Conservation (phyloP, 345 rosid species). For the Kernera saxatilis region DNA sequence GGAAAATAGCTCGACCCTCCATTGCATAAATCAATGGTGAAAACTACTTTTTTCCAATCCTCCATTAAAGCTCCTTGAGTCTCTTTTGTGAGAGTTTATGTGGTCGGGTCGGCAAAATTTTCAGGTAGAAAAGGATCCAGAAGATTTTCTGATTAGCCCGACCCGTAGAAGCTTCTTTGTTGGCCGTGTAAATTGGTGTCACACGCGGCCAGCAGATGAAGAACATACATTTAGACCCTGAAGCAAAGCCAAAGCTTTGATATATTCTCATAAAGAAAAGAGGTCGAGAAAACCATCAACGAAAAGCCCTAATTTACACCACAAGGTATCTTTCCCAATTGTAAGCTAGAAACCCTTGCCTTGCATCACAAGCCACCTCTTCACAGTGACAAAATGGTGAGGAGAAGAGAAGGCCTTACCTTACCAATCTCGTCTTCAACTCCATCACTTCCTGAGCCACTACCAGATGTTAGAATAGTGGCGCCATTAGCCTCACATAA, state of each 20-base stretch:
- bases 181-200: constrained; percentile 39
- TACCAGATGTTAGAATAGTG: constrained; percentile 28
- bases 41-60: constrained; percentile 8
- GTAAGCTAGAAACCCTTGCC: not conserved
- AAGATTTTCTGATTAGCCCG: constrained; percentile 26
- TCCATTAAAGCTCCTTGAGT: constrained; percentile 32
- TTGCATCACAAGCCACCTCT: not conserved
- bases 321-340: not conserved
- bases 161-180: constrained; percentile 21
- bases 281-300: not conserved
- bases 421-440: constrained; percentile 34
- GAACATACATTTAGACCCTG: constrained; percentile 24
- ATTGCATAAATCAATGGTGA: constrained; percentile 28
- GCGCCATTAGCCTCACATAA: constrained; percentile 38
- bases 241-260: constrained; percentile 23
- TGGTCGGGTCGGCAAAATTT: constrained; percentile 33
- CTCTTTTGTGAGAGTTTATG: constrained; percentile 23
- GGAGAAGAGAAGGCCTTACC: constrained; percentile 25
- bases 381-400: constrained; percentile 16
- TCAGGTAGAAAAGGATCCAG: not conserved
- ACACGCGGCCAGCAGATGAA: constrained; percentile 38
- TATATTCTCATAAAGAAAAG: not conserved
- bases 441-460: constrained; percentile 31
- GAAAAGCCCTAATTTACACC: not conserved
- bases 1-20: constrained; percentile 25